These are phyloP conservation scores for Parastagonospora avenae DNA, from an alignment of 2,329 filamentous ascomycete species.

Conservation along the genomic window DNA sequence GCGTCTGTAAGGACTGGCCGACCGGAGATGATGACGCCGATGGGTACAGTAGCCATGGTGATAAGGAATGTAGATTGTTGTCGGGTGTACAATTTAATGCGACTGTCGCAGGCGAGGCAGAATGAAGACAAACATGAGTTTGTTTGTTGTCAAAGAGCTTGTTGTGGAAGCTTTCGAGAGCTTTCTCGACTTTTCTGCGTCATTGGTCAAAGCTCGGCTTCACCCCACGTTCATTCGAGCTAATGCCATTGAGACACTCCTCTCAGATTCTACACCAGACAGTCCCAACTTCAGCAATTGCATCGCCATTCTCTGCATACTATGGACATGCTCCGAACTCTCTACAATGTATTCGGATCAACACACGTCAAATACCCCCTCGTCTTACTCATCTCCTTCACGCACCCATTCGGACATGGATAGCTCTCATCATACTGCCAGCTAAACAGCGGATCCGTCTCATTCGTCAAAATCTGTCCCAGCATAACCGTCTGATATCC, in stretches of 20 bases:
- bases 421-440: slow-evolving; percentile 57
- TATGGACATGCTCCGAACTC: not conserved
- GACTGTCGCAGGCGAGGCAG: not conserved
- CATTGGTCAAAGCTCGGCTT: slow-evolving; percentile 19
- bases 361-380: not conserved
- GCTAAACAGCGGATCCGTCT: slow-evolving; percentile 60
- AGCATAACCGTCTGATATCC: slow-evolving; percentile 47
- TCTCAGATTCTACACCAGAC: too few species aligned
- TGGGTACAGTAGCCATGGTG: slow-evolving; percentile 58
- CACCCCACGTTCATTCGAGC: not conserved
- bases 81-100: not conserved
- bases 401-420: slow-evolving; percentile 46
- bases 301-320: too few species aligned
- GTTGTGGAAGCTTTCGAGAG: slow-evolving; percentile 17
- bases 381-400: not conserved
- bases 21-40: slow-evolving; percentile 65
- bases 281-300: too few species aligned
- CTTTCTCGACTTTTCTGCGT: slow-evolving; percentile 27
- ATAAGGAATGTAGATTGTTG: not conserved
- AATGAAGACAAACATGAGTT: not conserved
- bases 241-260: too few species aligned
- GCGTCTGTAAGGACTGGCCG: slow-evolving; percentile 65
- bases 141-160: slow-evolving; percentile 2
- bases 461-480: slow-evolving; percentile 54
- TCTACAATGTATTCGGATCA: not conserved